phyloP scores from a whole-genome alignment of 2,329 filamentous ascomycete genomes.

The Sphaerulina vaccinii region DNA sequence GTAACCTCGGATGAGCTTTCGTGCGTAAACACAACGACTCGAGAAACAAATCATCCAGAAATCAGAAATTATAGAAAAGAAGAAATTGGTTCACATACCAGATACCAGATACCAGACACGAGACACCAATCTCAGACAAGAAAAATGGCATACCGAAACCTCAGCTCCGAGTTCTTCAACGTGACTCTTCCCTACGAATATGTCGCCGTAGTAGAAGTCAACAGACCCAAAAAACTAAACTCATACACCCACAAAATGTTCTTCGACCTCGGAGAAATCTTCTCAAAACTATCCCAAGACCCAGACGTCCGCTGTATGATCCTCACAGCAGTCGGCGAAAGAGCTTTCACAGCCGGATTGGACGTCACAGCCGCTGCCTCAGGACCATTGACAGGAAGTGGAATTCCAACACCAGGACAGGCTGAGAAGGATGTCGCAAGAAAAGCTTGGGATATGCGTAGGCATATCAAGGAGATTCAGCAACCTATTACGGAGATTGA shows the following conservation, averaged over 20 bases:
- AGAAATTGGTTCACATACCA: too few relatives aligned
- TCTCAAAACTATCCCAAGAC: constrained; percentile 69
- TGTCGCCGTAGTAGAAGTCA: constrained; percentile 86
- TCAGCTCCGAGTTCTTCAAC: constrained; percentile 25
- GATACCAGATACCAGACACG: too few relatives aligned
- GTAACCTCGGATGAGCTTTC: too few relatives aligned
- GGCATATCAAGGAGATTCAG: constrained; percentile 78
- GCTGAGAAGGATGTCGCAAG: constrained; percentile 29
- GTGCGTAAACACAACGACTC: too few relatives aligned
- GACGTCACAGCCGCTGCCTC: constrained; percentile 48
- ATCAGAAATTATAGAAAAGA: too few relatives aligned
- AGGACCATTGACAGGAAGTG: constrained; percentile 16
- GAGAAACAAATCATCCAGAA: too few relatives aligned
- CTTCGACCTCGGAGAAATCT: constrained; percentile 72
- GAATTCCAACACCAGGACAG: background rate
- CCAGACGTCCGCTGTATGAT: constrained; percentile 72
- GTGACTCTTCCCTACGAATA: constrained; percentile 67
- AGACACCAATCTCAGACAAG: too few relatives aligned
- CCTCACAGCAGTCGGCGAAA: constrained; percentile 75
- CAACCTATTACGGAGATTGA: constrained; percentile 73
- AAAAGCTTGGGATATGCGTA: constrained; percentile 50
- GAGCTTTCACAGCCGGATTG: constrained; percentile 75
- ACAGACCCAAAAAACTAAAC: constrained; percentile 82
- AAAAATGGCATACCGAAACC: constrained; percentile 14
- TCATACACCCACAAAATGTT: constrained; percentile 74